These are phyloP conservation scores for Paecilomyces variotii DNA, from an alignment of 2,329 filamentous ascomycete genomes.

Conservation along the genomic window DNA sequence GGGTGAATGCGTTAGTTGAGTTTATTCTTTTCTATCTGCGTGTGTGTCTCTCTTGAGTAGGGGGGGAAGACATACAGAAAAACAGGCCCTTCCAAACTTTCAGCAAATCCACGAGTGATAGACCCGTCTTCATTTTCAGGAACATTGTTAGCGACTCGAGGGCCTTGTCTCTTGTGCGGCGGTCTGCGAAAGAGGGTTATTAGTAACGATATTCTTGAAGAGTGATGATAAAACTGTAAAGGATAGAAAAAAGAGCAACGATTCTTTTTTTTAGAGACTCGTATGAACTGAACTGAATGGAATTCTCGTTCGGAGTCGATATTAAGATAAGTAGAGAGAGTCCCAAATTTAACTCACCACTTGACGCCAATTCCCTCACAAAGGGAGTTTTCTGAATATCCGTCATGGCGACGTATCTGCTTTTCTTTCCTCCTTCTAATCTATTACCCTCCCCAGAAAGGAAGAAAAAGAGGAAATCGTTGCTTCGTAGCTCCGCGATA, in stretches of 20 bases:
- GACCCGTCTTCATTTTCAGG: conserved; percentile 56
- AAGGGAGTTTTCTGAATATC: conserved; percentile 54
- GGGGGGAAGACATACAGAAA: conserved; percentile 50
- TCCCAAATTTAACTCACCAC: conserved; percentile 49
- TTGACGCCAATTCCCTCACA: conserved; percentile 75
- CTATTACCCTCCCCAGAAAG: not conserved
- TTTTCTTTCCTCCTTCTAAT: not conserved
- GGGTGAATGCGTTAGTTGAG: not conserved
- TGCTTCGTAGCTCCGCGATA: not conserved
- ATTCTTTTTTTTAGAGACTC: too few relatives aligned
- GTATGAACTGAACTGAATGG: too few relatives aligned
- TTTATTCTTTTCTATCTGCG: not conserved
- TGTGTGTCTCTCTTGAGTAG: not conserved
- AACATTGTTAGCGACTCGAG: conserved; percentile 70
- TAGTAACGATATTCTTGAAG: too few relatives aligned
- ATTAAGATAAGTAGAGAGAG: too few relatives aligned
- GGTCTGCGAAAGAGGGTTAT: conserved; percentile 48
- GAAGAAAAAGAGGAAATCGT: not conserved
- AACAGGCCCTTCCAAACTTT: conserved; percentile 96
- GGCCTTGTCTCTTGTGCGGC: conserved; percentile 67
- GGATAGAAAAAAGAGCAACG: too few relatives aligned
- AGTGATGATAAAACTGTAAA: too few relatives aligned
- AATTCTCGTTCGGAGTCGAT: too few relatives aligned
- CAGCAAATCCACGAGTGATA: conserved; percentile 63
- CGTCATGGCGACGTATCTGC: conserved; percentile 3